Conservation (phyloP, 331 rosid species). For the Quercus tomentella region DNA sequence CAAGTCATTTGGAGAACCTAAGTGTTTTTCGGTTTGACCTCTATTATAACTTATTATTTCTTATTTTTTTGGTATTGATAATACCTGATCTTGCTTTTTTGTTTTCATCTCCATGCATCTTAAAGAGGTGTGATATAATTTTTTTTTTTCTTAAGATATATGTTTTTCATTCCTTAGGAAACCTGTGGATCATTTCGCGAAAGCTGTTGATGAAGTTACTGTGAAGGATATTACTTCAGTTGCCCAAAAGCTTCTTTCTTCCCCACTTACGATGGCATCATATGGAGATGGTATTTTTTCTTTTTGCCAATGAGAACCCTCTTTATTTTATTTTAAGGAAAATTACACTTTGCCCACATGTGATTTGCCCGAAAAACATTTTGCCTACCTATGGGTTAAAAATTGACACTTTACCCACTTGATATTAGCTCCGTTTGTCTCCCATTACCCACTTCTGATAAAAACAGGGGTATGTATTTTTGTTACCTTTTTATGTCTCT, state of each 20-base stretch:
- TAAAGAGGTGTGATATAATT: background rate
- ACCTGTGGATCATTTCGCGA: slow-evolving; percentile 69
- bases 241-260: slow-evolving; percentile 74
- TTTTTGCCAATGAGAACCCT: background rate
- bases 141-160: background rate
- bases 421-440: no score
- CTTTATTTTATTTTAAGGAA: background rate
- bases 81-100: background rate
- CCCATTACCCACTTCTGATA: no score
- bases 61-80: no score
- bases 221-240: slow-evolving; percentile 59
- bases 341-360: no score
- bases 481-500: no score
- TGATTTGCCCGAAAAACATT: no score
- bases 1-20: background rate
- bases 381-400: no score
- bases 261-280: slow-evolving; percentile 91
- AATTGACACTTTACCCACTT: no score
- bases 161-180: slow-evolving; percentile 37
- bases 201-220: slow-evolving; percentile 75
- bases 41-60: background rate
- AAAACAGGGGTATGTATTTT: no score
- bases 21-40: background rate
- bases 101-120: background rate
- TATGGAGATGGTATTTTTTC: slow-evolving; percentile 73